A percentile compares a stretch with the other conserved stretches of the same genome.
Evolutionary conservation across 148 eudicot genomes (phyloP).

Genomic region (Chenopodium quinoa): DNA sequence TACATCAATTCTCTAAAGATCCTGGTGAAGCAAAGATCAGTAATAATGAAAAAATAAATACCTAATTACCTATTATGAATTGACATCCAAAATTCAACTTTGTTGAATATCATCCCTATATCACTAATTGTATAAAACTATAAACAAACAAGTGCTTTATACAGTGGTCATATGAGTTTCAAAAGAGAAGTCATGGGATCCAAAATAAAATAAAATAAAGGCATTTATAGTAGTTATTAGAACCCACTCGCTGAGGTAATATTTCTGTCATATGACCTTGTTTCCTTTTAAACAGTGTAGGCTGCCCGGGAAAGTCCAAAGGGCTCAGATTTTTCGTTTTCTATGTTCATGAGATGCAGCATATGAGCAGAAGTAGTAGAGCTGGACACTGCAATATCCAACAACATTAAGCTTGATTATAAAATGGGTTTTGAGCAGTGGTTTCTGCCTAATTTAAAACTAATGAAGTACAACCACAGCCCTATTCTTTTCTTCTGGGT

Average conservation of each 20-base stretch:
- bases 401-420: background rate
- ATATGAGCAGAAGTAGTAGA: background rate
- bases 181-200: background rate
- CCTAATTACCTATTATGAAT: background rate
- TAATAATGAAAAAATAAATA: background rate
- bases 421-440: background rate
- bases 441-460: background rate
- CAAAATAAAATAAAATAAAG: background rate
- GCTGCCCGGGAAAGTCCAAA: background rate
- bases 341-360: background rate
- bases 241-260: background rate
- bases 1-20: background rate
- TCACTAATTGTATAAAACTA: background rate
- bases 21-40: background rate
- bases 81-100: background rate
- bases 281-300: background rate
- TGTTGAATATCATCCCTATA: slow-evolving; percentile 1
- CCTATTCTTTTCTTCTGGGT: background rate
- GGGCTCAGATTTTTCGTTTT: background rate
- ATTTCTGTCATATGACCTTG: background rate
- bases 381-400: background rate
- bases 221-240: background rate
- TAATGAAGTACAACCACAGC: too few relatives aligned
- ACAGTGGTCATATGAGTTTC: background rate
- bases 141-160: background rate